Base-by-base conservation (phyloP, 1,284 basidiomycete species). In the Pulchroboletus neoregius region DNA sequence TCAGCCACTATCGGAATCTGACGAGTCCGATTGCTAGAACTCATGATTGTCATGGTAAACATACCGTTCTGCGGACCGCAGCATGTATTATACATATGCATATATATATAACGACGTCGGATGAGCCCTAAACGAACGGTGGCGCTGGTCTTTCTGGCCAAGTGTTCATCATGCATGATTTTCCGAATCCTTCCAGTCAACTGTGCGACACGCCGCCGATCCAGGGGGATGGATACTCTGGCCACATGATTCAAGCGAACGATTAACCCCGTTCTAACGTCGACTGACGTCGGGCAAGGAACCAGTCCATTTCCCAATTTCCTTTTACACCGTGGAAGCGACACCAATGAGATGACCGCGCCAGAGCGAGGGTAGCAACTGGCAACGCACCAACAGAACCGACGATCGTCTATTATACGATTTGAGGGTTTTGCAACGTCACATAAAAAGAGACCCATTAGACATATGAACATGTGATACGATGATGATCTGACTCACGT, bases 381-480 rank as follows among this genome's bases (percentile, higher is more conserved):
- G 33, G 28, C 45, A 51, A 56, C 55, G 27, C 26, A 22, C 39
- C 54, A 32, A 39, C 28, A 6, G 18, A 15, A n/a, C 23, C 41
- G 41, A n/a, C n/a, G n/a, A n/a, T 34, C 33, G 33, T 12, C 33
- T n/a, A n/a, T n/a, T n/a, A 20, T 34, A 32, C 15, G 15, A 16
- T 16, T 10, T 4, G 5, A 20, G 33, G 12, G 15, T 6, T 13
- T 39, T n/a, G 13, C 36, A 18, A 27, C 23, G 27, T 44, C 31
- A 31, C 43, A 24, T 16, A n/a, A 22, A 13, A 38, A 30, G n/a
- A 15, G 22, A 18, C 34, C 32, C 11, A 23, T 9, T 7, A 23
- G 43, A 49, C 49, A 40, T 45, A 40, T 34, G 58, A 27, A 27
- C 27, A 28, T 28, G 27, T 12, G 11, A 20, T 20, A 20, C 4